Base-by-base conservation (phyloP, 1,284 basidiomycete species). In the Irpex sp. region DNA sequence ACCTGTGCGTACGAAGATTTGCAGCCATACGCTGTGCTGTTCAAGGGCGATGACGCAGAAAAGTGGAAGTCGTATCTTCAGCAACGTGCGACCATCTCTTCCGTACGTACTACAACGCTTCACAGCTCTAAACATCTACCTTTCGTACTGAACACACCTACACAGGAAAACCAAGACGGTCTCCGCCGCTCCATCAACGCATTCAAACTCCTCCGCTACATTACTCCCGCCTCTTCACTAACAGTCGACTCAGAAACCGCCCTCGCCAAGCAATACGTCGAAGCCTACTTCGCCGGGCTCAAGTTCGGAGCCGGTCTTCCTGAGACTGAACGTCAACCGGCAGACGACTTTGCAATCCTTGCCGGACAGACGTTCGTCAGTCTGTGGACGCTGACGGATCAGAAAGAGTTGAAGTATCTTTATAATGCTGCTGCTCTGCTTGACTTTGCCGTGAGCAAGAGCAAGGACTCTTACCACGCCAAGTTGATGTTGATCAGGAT, bases 1-100 rank as follows among this genome's bases (percentile, higher is more conserved):
- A 79, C 88, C 4, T 93, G 91, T 73, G 94, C 92, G 73, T 93
- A 87, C 66, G 93, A 96, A 74, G 94, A 97, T 69, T 76, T 97
- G 54, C 82, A 82, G 66, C 85, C 86, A 4, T 94, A 90, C 71
- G 74, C 86, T 48, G 69, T 71, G 6, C 52, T 56, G 13, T 75
- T 90, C 3, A 75, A 81, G 36, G 79, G 76, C 54, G 79, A 82
- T 2, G 81, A 82, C 9, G 72, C 82, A 11, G 62, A 73, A 8
- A 75, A 76, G 62, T 91, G 89, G 85, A 82, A 79, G 19, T 70
- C 80, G n/a, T 85, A 84, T 73, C 76, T 92, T 19, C 75, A 83
- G 61, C 73, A 74, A 48, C 74, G 82, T 17, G 54, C 54, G 26
- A 11, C 26, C 62, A 74, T 81, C 9, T 72, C 79, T 38, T 81